Evolutionary conservation across 148 eudicot genomes (phyloP).

Genomic region (Silene latifolia): DNA sequence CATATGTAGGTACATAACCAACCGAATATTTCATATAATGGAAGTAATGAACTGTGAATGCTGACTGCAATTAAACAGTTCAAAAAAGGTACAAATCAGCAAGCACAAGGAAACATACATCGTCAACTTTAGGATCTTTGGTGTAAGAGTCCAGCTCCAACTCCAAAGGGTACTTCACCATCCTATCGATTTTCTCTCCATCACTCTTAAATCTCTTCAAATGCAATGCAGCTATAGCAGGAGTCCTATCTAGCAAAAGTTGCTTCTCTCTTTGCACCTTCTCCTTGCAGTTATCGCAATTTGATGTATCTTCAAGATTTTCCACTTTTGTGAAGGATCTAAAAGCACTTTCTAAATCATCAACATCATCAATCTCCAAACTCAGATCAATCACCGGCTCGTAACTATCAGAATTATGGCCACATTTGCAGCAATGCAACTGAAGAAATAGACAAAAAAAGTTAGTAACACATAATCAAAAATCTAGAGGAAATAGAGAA

Average conservation of each 20-base stretch:
- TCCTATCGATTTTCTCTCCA: constrained; percentile 81
- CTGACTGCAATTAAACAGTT: neutral
- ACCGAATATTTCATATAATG: neutral
- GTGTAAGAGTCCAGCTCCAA: constrained; percentile 66
- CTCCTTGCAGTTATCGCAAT: constrained; percentile 77
- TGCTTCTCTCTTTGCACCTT: constrained; percentile 80
- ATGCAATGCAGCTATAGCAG: constrained; percentile 69
- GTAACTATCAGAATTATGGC: constrained; percentile 64
- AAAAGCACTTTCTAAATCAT: constrained; percentile 52
- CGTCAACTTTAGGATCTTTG: constrained; percentile 19
- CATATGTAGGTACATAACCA: constrained; percentile 1
- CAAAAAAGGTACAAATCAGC: neutral
- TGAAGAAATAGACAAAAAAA: constrained; percentile 23
- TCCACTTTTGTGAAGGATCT: constrained; percentile 86
- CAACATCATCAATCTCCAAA: constrained; percentile 79
- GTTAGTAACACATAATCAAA: neutral
- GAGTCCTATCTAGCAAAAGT: constrained; percentile 68
- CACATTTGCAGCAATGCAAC: constrained; percentile 79
- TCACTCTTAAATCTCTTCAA: constrained; percentile 88
- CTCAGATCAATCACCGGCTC: constrained; percentile 76
- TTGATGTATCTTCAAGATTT: constrained; percentile 67
- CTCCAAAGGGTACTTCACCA: constrained; percentile 64
- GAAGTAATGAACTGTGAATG: neutral
- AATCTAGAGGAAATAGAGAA: neutral
- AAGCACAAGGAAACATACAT: constrained; percentile 38